Percentiles rank a stretch among this genome's conserved stretches.
Evolutionary conservation across 1,284 basidiomycete species (phyloP).

Genomic region (Xerocomus nothofagi): DNA sequence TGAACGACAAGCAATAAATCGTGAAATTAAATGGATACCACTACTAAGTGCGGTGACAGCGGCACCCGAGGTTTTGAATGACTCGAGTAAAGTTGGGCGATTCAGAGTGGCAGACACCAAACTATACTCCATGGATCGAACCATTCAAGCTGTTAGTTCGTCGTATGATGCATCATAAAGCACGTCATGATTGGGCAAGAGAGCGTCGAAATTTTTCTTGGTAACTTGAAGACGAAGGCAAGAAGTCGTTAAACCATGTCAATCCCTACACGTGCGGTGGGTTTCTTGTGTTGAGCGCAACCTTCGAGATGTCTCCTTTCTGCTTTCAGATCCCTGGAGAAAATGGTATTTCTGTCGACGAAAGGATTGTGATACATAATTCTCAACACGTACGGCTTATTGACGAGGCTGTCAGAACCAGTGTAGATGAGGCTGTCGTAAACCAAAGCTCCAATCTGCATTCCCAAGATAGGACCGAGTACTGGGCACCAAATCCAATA

Average conservation of each 20-base stretch:
- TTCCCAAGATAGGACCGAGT: constrained; percentile 58
- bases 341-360: neutral
- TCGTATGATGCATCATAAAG: no score
- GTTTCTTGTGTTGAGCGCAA: constrained; percentile 8
- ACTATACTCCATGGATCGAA: no score
- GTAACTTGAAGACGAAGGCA: neutral
- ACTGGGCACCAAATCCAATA: constrained; percentile 80
- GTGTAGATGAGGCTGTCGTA: constrained; percentile 57
- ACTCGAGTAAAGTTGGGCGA: no score
- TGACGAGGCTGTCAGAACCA: constrained; percentile 54
- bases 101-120: no score
- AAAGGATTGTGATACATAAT: neutral
- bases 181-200: neutral
- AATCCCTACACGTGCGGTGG: neutral
- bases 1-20: no score
- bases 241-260: constrained; percentile 33
- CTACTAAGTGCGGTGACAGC: no score
- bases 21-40: no score
- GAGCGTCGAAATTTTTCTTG: no score
- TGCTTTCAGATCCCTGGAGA: constrained; percentile 14
- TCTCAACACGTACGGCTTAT: constrained; percentile 44
- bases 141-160: no score
- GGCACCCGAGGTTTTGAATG: no score
- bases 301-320: constrained; percentile 18
- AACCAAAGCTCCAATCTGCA: constrained; percentile 48